A percentile compares a stretch with the other conserved stretches of the same genome.
Evolutionary conservation across 352 stramenopile species (phyloP).

Genomic region (Phytopythium montanum): DNA sequence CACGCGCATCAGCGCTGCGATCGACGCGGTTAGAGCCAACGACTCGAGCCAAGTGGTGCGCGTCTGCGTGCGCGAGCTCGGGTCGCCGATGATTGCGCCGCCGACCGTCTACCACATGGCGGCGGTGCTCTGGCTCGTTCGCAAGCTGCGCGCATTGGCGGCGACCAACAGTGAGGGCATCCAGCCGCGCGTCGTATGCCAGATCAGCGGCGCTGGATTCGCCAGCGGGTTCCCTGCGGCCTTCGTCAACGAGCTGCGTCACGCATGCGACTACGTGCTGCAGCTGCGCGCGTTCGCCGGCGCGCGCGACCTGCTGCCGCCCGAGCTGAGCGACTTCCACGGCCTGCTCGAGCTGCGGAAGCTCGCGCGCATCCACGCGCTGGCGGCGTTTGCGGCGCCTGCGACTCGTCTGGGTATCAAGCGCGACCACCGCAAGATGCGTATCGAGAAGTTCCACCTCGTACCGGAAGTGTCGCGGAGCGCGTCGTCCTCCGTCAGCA

Average conservation of each 20-base stretch:
- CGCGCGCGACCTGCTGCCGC: slow-evolving; percentile 47
- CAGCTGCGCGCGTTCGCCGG: slow-evolving; percentile 57
- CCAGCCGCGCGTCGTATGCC: slow-evolving; percentile 18
- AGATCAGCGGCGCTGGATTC: slow-evolving; percentile 23
- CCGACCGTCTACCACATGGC: slow-evolving; percentile 33
- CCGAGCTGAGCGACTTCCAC: slow-evolving; percentile 58
- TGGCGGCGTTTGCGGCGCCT: slow-evolving; percentile 50
- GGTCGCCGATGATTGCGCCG: slow-evolving; percentile 35
- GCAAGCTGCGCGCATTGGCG: slow-evolving; percentile 25
- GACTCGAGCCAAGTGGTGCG: slow-evolving; percentile 29
- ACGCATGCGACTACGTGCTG: slow-evolving; percentile 55
- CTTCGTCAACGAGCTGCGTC: slow-evolving; percentile 44
- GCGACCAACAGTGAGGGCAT: not conserved
- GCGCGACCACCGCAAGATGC: slow-evolving; percentile 65
- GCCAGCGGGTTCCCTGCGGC: slow-evolving; percentile 19
- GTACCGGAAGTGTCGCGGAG: slow-evolving; percentile 59
- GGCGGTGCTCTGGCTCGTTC: slow-evolving; percentile 36
- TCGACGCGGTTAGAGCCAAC: slow-evolving; percentile 10
- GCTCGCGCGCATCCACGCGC: slow-evolving; percentile 49
- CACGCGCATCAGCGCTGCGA: slow-evolving; percentile 15
- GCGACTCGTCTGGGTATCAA: slow-evolving; percentile 60
- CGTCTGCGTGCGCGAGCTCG: slow-evolving; percentile 38
- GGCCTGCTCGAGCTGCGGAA: slow-evolving; percentile 54
- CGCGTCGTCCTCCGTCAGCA: slow-evolving; percentile 8
- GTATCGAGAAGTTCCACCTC: slow-evolving; percentile 77